Base-by-base conservation (phyloP, 2,329 filamentous ascomycete species). In the Celoporthe dispersa region DNA sequence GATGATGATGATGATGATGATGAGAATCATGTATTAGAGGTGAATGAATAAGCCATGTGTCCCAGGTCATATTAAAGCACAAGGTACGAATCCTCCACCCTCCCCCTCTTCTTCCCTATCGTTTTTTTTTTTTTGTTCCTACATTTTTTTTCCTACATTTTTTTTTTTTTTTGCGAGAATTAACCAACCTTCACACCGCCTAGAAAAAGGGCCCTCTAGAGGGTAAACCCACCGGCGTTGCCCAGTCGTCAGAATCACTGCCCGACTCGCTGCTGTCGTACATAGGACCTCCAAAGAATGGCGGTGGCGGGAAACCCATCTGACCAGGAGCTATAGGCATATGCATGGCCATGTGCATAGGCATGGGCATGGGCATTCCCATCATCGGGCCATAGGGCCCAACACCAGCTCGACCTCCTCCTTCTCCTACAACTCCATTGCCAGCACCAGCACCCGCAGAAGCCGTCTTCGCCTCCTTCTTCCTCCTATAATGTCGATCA, bases 181-280 rank as follows among this genome's bases (percentile, higher is more conserved):
- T n/a, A 5, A n/a, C 22, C 11, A 55, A 28, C 51, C 12, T 28
- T 2, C 7, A 25, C n/a, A 22, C 2, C 3, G 31, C 14, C 37
- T 64, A 70, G 31, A 68, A 65, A n/a, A 61, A 37, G 9, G 44
- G 44, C 2, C 51, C 69, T 22, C 66, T 41, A 39, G 64, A 67
- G 14, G 68, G 68, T 55, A 68, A 7, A 37, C 61, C 69, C 16
- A 35, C 39, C 4, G 62, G 44, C 62, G 44, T 57, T 57, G 44
- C 65, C 41, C 35, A 62, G n/a, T 7, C 39, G 6, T 70, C 68
- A 2, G 59, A 67, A 2, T 70, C 68, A 28, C 65, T 64, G 14
- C 48, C 60, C n/a, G 68, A 70, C 8, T 41, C 68, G 62, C 64
- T 70, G 16, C 48, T 68, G 19, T 64, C 65, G 53, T 60, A 67